Conservation (phyloP, 176 grass and related monocot species). For the Eleusine coracana region DNA sequence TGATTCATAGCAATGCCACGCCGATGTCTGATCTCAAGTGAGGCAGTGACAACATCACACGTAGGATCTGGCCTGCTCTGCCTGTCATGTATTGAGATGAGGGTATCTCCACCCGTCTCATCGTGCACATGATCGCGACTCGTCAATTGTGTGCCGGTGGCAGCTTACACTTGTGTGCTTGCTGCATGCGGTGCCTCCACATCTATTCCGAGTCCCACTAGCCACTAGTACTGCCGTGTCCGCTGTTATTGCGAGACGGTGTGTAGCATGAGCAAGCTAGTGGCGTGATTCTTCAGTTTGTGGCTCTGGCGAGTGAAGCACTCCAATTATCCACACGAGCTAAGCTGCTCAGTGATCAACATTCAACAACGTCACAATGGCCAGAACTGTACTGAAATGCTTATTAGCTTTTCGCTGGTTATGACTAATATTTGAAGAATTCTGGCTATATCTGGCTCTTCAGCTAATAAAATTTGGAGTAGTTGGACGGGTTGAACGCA, state of each 20-base stretch:
- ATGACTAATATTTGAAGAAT: neutral
- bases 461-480: neutral
- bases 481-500: neutral
- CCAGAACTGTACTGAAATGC: neutral
- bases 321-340: neutral
- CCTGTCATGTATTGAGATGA: neutral
- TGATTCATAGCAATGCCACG: neutral
- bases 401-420: neutral
- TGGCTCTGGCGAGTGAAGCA: neutral
- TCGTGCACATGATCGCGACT: neutral
- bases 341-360: neutral
- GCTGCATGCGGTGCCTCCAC: neutral
- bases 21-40: neutral
- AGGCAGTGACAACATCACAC: neutral
- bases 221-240: neutral
- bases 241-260: neutral
- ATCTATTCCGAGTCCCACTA: neutral
- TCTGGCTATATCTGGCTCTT: neutral
- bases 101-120: neutral
- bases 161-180: neutral
- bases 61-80: neutral
- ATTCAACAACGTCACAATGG: too few species aligned
- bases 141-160: neutral
- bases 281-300: neutral
- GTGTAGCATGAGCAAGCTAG: neutral